These are phyloP conservation scores for Hydrangea macrophylla DNA, from an alignment of 148 eudicot genomes.

Conservation along the genomic window DNA sequence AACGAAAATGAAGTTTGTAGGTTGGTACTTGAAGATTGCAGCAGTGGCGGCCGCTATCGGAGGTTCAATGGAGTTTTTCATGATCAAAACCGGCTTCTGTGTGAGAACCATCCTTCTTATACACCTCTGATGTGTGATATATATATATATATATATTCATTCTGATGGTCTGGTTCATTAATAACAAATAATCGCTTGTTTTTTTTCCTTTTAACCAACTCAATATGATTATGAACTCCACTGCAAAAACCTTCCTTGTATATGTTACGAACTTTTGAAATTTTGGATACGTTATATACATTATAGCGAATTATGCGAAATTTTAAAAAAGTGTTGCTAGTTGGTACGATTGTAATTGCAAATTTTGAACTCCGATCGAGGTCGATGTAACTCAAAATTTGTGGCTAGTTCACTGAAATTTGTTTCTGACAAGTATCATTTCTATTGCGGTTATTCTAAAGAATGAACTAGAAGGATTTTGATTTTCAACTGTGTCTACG, in stretches of 20 bases:
- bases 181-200: background rate
- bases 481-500: too few relatives aligned
- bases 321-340: too few relatives aligned
- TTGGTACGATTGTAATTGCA: too few relatives aligned
- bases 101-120: constrained; percentile 44
- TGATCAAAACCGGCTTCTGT: constrained; percentile 96
- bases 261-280: background rate
- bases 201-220: background rate
- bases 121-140: background rate
- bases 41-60: constrained; percentile 62
- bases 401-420: too few relatives aligned
- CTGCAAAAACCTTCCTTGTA: background rate
- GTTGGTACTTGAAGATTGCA: constrained; percentile 84
- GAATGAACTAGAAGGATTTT: too few relatives aligned
- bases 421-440: too few relatives aligned
- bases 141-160: background rate
- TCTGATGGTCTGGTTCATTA: background rate
- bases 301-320: background rate
- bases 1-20: constrained; percentile 59
- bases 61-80: constrained; percentile 90
- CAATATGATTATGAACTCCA: background rate
- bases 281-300: background rate
- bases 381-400: too few relatives aligned
- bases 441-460: too few relatives aligned
- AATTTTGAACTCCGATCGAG: too few relatives aligned